phyloP scores from a whole-genome alignment of 2,329 filamentous ascomycete genomes.

The Whalleya microplaca region DNA sequence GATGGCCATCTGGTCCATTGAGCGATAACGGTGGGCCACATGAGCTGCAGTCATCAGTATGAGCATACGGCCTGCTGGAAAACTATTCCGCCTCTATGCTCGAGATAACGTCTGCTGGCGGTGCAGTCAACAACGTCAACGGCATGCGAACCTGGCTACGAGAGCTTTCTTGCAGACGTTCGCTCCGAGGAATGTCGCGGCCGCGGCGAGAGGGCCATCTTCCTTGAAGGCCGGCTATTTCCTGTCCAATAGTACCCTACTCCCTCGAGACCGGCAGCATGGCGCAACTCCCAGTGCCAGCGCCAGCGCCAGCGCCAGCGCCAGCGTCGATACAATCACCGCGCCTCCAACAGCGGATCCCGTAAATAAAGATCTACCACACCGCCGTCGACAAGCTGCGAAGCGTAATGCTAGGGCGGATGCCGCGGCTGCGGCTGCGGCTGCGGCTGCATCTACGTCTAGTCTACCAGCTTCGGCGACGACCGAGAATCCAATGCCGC shows the following conservation, averaged over 20 bases:
- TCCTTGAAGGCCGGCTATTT: slow-evolving; percentile 37
- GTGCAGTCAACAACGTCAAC: slow-evolving; percentile 27
- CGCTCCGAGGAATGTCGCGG: slow-evolving; percentile 18
- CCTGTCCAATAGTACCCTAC: slow-evolving; percentile 32
- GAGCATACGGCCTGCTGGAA: slow-evolving; percentile 37
- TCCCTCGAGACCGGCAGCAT: slow-evolving; percentile 10
- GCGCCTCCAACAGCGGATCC: slow-evolving; percentile 10
- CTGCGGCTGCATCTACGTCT: background rate
- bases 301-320: too few species aligned
- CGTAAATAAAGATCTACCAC: slow-evolving; percentile 29
- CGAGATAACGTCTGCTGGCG: slow-evolving; percentile 36
- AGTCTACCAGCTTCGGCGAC: background rate
- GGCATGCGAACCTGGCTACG: slow-evolving; percentile 7
- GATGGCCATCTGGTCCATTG: background rate
- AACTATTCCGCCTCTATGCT: slow-evolving; percentile 30
- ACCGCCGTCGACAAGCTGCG: slow-evolving; percentile 32
- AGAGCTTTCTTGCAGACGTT: slow-evolving; percentile 25
- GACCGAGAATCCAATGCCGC: slow-evolving; percentile 43
- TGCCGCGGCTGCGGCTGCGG: background rate
- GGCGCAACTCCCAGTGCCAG: slow-evolving; percentile 4
- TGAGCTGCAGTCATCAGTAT: slow-evolving; percentile 38
- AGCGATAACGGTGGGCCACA: slow-evolving; percentile 28
- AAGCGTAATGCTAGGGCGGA: slow-evolving; percentile 26
- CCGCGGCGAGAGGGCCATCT: slow-evolving; percentile 10
- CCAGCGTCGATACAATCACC: too few species aligned